phyloP scores from a whole-genome alignment of 73 alveolate genomes.

The Symbiodinium natans region DNA sequence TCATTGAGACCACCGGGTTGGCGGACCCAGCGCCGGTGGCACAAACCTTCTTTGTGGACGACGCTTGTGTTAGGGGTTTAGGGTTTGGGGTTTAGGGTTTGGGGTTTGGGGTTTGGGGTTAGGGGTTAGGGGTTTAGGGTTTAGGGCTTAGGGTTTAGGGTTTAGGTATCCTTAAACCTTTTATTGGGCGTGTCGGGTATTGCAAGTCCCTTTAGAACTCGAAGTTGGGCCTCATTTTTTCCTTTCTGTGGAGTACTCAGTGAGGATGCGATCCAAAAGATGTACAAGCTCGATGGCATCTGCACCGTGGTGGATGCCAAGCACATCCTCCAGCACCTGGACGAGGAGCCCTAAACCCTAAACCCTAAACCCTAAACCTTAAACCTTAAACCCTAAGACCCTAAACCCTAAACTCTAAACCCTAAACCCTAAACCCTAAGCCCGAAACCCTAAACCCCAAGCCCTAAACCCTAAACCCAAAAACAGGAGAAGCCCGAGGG shows the following conservation, averaged over 20 bases:
- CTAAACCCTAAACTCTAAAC: background rate
- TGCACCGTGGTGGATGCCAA: conserved; percentile 92
- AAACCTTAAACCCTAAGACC: background rate
- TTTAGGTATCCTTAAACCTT: no score
- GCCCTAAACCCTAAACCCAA: conserved; percentile 71
- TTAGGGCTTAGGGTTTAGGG: no score
- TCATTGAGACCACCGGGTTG: conserved; percentile 94
- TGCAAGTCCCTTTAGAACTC: no score
- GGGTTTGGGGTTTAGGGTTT: no score
- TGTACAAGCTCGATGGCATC: conserved; percentile 61
- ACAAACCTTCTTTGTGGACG: conserved; percentile 91
- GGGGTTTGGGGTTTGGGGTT: no score
- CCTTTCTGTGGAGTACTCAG: no score
- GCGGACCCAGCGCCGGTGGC: conserved; percentile 94
- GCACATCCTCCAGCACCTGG: conserved; percentile 50
- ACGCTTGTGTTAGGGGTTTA: no score
- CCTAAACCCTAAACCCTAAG: background rate
- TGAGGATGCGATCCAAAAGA: conserved; percentile 46
- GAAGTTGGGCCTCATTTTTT: no score
- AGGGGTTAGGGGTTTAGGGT: no score
- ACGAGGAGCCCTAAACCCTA: conserved; percentile 24
- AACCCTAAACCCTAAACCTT: background rate
- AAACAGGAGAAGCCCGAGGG: conserved; percentile 72
- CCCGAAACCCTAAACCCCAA: background rate
- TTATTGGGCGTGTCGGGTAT: no score